Percentiles rank a stretch among this genome's conserved stretches.
These are phyloP conservation scores for Mycena alexandri DNA, from an alignment of 768 basidiomycete genomes.

Conservation along the genomic window DNA sequence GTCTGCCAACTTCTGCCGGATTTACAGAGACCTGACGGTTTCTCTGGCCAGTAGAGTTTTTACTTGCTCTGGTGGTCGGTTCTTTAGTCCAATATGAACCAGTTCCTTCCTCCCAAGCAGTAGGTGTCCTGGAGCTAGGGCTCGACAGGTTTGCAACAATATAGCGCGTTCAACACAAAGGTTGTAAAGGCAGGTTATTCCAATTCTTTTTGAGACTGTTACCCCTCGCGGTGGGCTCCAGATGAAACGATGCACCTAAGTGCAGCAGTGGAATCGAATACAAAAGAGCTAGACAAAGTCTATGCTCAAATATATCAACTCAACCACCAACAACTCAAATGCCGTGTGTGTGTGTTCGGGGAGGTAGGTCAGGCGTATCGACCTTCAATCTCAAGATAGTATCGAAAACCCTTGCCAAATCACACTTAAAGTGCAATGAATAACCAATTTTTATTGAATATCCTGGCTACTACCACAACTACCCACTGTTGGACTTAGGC, in stretches of 20 bases:
- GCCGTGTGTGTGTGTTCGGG: not conserved
- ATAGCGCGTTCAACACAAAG: not conserved
- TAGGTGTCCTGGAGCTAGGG: conserved; percentile 1
- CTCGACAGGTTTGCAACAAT: conserved; percentile 4
- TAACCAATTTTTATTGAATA: too few relatives aligned
- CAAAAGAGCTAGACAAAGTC: not conserved
- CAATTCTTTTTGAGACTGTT: not conserved
- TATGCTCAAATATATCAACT: too few relatives aligned
- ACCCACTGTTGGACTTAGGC: not conserved
- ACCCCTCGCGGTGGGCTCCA: not conserved
- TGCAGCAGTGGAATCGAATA: conserved; percentile 9
- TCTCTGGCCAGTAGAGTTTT: not conserved
- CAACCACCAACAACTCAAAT: conserved; percentile 1
- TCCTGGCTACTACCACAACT: too few relatives aligned
- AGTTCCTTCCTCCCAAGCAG: not conserved
- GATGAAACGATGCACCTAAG: conserved; percentile 7
- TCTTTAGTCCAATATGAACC: too few relatives aligned
- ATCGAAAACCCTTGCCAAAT: not conserved
- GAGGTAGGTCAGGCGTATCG: not conserved
- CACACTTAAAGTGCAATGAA: not conserved
- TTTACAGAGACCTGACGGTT: not conserved
- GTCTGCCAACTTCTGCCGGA: not conserved
- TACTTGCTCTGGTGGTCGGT: not conserved
- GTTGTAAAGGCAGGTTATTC: not conserved
- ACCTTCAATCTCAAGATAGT: not conserved